A percentile compares a stretch with the other conserved stretches of the same genome.
Conservation (phyloP, 176 grass and related monocot species). For the Bromus sterilis region DNA sequence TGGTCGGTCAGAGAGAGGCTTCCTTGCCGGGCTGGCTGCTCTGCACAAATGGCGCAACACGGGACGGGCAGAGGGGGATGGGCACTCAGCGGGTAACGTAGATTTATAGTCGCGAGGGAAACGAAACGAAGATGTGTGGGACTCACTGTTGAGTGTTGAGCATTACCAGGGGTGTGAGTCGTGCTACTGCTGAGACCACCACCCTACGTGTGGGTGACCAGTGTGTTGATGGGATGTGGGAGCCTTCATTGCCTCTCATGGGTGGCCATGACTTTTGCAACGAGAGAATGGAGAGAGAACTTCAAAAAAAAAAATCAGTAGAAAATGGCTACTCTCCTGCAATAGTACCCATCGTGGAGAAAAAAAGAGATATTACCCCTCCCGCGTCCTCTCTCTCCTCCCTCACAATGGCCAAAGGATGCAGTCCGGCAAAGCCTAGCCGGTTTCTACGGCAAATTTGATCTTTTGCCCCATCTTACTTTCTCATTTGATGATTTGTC, state of each 20-base stretch:
- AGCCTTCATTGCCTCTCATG: background rate
- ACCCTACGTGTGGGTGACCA: background rate
- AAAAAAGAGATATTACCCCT: too few relatives aligned
- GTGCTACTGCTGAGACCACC: background rate
- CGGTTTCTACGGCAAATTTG: too few relatives aligned
- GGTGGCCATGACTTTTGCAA: background rate
- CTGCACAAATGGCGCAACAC: conserved; percentile 32
- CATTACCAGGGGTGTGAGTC: background rate
- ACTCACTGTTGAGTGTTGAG: background rate
- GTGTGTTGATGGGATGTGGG: background rate
- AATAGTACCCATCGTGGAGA: too few relatives aligned
- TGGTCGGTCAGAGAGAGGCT: background rate
- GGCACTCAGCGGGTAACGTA: background rate
- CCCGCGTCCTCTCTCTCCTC: too few relatives aligned
- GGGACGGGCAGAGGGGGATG: background rate
- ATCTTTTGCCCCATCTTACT: too few relatives aligned
- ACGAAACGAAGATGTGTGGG: background rate
- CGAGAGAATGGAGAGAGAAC: too few relatives aligned
- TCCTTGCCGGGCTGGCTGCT: background rate
- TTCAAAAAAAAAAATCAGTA: too few relatives aligned
- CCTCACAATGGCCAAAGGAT: too few relatives aligned
- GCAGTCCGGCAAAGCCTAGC: too few relatives aligned
- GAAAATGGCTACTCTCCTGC: too few relatives aligned
- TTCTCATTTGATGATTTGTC: too few relatives aligned
- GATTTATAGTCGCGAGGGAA: background rate